A percentile compares a stretch with the other conserved stretches of the same genome.
These are phyloP conservation scores for Microdochium bolleyi DNA, from an alignment of 2,329 filamentous ascomycete genomes.

Conservation along the genomic window DNA sequence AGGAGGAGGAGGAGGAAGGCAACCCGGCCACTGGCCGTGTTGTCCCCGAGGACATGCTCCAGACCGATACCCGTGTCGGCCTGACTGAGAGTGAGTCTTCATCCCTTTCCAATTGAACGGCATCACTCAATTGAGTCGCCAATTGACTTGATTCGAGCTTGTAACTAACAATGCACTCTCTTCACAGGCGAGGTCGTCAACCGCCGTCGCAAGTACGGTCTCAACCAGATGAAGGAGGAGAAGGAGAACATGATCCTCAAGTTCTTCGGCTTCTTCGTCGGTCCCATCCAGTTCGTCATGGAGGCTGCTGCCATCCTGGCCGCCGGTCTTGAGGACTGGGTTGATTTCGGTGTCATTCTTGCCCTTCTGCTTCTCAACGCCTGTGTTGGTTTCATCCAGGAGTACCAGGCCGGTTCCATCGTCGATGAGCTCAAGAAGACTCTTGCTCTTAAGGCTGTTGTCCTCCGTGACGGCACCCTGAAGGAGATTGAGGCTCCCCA, in stretches of 20 bases:
- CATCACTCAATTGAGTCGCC: not conserved
- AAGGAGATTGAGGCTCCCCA: slow-evolving; percentile 75
- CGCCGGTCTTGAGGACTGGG: slow-evolving; percentile 80
- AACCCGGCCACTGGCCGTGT: slow-evolving; percentile 47
- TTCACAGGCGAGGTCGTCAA: slow-evolving; percentile 17
- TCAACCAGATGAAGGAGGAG: slow-evolving; percentile 88
- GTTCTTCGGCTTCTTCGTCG: slow-evolving; percentile 76
- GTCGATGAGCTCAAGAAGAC: slow-evolving; percentile 90
- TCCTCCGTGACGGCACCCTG: slow-evolving; percentile 72
- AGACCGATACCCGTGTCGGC: slow-evolving; percentile 67
- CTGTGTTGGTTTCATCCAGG: slow-evolving; percentile 77
- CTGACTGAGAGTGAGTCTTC: slow-evolving; percentile 60
- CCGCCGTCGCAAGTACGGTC: slow-evolving; percentile 60
- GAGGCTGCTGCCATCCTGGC: slow-evolving; percentile 77
- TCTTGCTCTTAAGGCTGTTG: slow-evolving; percentile 77
- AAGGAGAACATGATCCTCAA: slow-evolving; percentile 80
- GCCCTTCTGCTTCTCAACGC: slow-evolving; percentile 79
- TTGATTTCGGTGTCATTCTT: slow-evolving; percentile 89
- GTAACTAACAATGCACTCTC: slow-evolving; percentile 6
- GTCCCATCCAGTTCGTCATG: slow-evolving; percentile 92
- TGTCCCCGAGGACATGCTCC: slow-evolving; percentile 66
- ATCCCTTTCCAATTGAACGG: not conserved
- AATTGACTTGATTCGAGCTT: not conserved
- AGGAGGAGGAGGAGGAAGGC: slow-evolving; percentile 48
- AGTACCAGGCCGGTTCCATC: slow-evolving; percentile 83